Evolutionary conservation across 2,329 filamentous ascomycete genomes (phyloP), one percentile per base, ranked within the genome.

Genomic region (Calonectria leucothoes): DNA sequence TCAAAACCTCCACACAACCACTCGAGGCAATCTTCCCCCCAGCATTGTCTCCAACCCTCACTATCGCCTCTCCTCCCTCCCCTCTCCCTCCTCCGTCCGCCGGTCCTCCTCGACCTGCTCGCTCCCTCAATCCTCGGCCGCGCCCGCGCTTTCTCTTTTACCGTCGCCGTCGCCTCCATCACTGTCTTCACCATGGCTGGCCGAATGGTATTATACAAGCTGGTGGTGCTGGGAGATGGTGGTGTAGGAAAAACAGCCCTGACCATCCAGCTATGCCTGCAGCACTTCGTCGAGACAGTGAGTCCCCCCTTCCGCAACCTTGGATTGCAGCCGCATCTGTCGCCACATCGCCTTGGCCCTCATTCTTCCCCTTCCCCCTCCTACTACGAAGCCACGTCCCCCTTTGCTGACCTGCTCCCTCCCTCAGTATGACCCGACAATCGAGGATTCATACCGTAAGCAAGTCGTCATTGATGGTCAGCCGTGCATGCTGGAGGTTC

Each of bases 241-340:
- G 95, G 95, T 86, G 95, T 98, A 75, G 95, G 95, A 80, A 98
- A 98, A 87, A 98, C 95, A 66, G 95, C 95, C 82, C 89, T 98
- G 83, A 98, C 95, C 72, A 98, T 98, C 83, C 95, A 99, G 92
- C 90, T 99, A 81, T 98, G 97, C 85, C 88, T 98, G 82, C 97
- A 98, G 86, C 97, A 99, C 86, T 99, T 99, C 84, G 96, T 98
- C 82, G 96, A 98, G 88, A 98, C 95, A 75, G 91, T 93, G 87
- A 86, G 91, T 88, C 73, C 51, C 48, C 48, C 52, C 31, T 68
- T 66, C 52, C 48, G 42, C 49, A 66, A 45, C 63, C 45, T 68
- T 72, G 31, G 27, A 57, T 55, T 48, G 37, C 29, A 23, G 33
- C 61, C 61, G 52, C 39, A 27, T 33, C 55, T n/a, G n/a, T 48